Conservation (phyloP, 257 asterid genomes). For the Penstemon barbatus region DNA sequence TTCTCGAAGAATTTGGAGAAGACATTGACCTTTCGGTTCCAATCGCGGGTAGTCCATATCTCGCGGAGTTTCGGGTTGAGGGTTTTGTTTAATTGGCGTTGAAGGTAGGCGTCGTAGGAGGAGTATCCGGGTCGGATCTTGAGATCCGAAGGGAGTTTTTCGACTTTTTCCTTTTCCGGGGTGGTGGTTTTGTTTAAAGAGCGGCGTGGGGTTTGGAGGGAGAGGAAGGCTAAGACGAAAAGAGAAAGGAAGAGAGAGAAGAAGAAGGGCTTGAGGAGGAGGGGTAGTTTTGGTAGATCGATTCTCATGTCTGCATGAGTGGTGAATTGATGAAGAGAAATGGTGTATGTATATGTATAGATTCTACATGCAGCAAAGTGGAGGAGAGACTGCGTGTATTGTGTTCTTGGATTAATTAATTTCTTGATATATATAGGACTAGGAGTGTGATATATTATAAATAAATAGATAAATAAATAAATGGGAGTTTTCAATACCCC, state of each 20-base stretch:
- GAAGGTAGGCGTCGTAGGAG: constrained; percentile 77
- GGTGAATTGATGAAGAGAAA: not conserved
- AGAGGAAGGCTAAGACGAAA: constrained; percentile 45
- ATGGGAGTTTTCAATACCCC: too few species aligned
- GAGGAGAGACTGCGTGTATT: not conserved
- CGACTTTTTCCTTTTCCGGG: not conserved
- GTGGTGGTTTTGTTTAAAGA: constrained; percentile 4
- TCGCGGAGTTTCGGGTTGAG: constrained; percentile 78
- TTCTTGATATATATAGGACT: too few species aligned
- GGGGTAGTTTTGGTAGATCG: constrained; percentile 35
- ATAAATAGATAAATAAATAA: too few species aligned
- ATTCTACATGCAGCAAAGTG: constrained; percentile 24
- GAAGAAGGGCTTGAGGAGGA: constrained; percentile 49
- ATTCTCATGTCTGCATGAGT: constrained; percentile 47
- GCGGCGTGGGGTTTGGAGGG: constrained; percentile 39
- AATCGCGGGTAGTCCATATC: constrained; percentile 91
- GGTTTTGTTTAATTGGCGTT: constrained; percentile 87
- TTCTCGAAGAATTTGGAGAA: constrained; percentile 60
- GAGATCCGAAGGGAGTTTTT: constrained; percentile 48
- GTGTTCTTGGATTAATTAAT: too few species aligned
- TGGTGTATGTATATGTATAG: not conserved
- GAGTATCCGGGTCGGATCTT: constrained; percentile 84
- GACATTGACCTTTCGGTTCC: constrained; percentile 76
- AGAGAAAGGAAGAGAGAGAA: constrained; percentile 46
- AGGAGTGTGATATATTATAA: too few species aligned